Conservation (phyloP, 331 rosid species). For the Phaseolus coccineus region DNA sequence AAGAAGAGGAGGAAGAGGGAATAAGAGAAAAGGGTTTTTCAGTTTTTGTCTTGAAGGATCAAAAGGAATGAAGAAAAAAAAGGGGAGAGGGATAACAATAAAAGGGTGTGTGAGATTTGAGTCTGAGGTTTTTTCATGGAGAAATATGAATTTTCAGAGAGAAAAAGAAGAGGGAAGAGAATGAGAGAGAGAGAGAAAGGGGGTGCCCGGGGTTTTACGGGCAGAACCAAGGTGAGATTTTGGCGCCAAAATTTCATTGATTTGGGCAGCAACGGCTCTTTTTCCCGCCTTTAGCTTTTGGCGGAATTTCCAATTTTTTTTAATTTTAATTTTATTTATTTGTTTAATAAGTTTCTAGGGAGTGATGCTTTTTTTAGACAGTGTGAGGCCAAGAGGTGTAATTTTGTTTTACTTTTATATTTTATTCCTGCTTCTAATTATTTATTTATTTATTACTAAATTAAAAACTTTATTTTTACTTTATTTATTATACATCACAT, state of each 20-base stretch:
- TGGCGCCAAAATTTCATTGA: conserved; percentile 78
- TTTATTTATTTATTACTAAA: too few relatives aligned
- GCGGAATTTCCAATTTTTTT: conserved; percentile 24
- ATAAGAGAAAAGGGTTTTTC: conserved; percentile 67
- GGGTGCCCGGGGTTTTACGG: conserved; percentile 80
- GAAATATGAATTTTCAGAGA: conserved; percentile 48
- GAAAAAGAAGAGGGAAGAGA: background rate
- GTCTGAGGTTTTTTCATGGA: conserved; percentile 39
- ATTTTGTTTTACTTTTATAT: too few relatives aligned
- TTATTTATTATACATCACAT: too few relatives aligned
- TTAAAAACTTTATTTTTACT: too few relatives aligned
- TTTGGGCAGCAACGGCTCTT: conserved; percentile 87
- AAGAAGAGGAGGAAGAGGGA: background rate
- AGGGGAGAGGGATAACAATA: conserved; percentile 3
- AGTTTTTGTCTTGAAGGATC: conserved; percentile 33
- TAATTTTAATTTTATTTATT: background rate
- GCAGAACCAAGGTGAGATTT: conserved; percentile 60
- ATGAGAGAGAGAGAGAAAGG: background rate
- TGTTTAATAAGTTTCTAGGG: conserved; percentile 45
- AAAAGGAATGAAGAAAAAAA: conserved; percentile 14
- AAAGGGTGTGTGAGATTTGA: conserved; percentile 17
- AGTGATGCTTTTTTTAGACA: conserved; percentile 41
- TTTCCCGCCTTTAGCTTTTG: conserved; percentile 70
- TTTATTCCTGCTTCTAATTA: background rate
- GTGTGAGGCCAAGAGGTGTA: too few relatives aligned